Evolutionary conservation across 228 moss, liverwort and hornwort species (phyloP), one percentile per base, ranked within the genome.

Genomic region (Sphagnum magellanicum): DNA sequence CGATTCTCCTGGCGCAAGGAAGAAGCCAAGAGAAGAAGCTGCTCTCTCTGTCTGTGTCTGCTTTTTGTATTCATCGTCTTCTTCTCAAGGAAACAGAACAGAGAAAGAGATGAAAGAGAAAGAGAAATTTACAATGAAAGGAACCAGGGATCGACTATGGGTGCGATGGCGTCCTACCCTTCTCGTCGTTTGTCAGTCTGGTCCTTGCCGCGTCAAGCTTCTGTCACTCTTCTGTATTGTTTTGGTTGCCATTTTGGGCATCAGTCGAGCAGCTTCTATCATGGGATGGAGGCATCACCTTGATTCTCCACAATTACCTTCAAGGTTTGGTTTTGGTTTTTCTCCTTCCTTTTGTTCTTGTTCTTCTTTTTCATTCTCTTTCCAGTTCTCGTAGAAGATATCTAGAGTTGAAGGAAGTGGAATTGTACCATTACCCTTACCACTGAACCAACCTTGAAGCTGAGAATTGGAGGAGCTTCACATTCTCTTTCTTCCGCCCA

Each of bases 71-170:
- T 86, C 77, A 10, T 86, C 86, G 17, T 75, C 86, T 51, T 32
- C 32, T 32, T 32, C 32, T 32, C 32, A 32, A 32, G 32, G 32
- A 32, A 32, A 32, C 32, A 32, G 32, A 32, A 32, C 3, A 32
- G 32, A 32, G 32, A 32, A 32, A 32, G 32, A 32, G 32, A 32
- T 32, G 32, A 32, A 32, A 32, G 59, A 87, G 9, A 96, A 88
- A 66, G 91, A 92, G 70, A 96, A 88, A 68, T 79, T 62, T 67
- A 65, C 70, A 6, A 96, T 91, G 96, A 96, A 91, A 61, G 84
- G 91, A 57, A 81, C 79, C 71, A 89, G 96, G 13, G 86, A 87
- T 65, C 81, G 88, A 7, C 74, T 79, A 5, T 76, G 73, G 51
- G 79, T 76, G 59, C 87, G 95, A 4, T 89, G 95, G 86, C 91